A percentile compares a stretch with the other conserved stretches of the same genome.
These are phyloP conservation scores for Phytophthora palmivora DNA, from an alignment of 352 stramenopile species.

Conservation along the genomic window DNA sequence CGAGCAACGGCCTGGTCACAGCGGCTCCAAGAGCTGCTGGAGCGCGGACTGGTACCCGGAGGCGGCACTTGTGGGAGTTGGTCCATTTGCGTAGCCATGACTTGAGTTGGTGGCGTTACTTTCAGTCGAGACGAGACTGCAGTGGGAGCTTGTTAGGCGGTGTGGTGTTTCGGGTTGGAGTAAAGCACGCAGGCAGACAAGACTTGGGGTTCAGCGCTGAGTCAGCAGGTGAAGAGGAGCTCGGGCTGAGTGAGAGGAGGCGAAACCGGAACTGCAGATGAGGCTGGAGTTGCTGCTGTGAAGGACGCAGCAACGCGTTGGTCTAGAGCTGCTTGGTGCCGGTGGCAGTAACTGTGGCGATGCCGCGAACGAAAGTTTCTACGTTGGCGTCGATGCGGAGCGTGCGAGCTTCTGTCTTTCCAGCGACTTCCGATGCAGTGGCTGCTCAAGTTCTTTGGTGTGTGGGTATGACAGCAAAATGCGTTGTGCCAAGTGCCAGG, in stretches of 20 bases:
- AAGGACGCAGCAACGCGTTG: too few relatives aligned
- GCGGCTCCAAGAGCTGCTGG: conserved; percentile 73
- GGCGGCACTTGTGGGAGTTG: conserved; percentile 44
- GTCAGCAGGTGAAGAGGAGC: conserved; percentile 3
- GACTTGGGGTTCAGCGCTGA: conserved; percentile 14
- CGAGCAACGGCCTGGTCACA: conserved; percentile 84
- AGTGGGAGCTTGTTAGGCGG: conserved; percentile 20
- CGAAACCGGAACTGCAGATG: conserved; percentile 39
- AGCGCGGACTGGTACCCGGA: conserved; percentile 45
- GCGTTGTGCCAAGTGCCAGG: conserved; percentile 14
- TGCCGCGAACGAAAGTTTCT: conserved; percentile 36
- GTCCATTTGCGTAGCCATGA: conserved; percentile 54
- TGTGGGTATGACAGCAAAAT: conserved; percentile 21
- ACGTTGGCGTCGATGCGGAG: background rate
- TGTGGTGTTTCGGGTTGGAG: background rate
- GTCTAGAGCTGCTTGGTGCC: conserved; percentile 11
- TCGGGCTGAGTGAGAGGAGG: conserved; percentile 10
- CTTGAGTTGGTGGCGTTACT: conserved; percentile 20
- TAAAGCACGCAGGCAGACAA: conserved; percentile 13
- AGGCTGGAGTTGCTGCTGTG: conserved; percentile 2
- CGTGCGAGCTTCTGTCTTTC: conserved; percentile 21
- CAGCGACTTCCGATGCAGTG: conserved; percentile 26
- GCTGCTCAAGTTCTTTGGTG: conserved; percentile 11
- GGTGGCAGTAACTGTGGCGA: conserved; percentile 14
- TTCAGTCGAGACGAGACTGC: conserved; percentile 20